Evolutionary conservation across 106 monocot species (phyloP).

Genomic region (Triglochin maritima): DNA sequence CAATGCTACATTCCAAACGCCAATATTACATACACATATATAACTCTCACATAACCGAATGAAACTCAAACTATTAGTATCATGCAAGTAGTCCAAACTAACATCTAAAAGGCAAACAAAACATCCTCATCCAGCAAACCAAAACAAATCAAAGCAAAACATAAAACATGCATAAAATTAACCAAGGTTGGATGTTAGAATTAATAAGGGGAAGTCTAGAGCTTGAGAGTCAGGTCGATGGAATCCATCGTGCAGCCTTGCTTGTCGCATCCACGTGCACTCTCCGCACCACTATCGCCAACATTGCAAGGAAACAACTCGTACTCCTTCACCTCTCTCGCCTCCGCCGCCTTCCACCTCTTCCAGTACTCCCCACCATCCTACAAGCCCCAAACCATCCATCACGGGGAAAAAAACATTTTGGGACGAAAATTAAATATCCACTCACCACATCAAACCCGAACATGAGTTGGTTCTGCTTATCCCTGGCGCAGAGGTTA

Average conservation of each 20-base stretch:
- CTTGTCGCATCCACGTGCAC: not conserved
- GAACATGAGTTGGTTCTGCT: too few species aligned
- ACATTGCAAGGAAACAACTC: conserved; percentile 42
- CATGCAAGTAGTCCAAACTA: not conserved
- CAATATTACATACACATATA: too few species aligned
- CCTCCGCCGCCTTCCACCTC: not conserved
- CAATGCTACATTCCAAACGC: too few species aligned
- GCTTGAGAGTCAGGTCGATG: conserved; percentile 42
- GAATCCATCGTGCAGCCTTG: not conserved
- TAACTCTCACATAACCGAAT: too few species aligned
- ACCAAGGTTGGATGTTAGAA: too few species aligned
- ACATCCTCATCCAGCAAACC: not conserved
- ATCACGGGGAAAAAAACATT: too few species aligned
- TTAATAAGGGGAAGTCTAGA: not conserved
- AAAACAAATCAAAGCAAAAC: not conserved
- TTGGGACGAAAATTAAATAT: too few species aligned
- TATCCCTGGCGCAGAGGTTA: too few species aligned
- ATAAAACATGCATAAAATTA: not conserved
- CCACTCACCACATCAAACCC: too few species aligned
- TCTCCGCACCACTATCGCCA: not conserved
- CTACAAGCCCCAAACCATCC: too few species aligned
- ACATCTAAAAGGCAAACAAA: not conserved
- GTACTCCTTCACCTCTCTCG: conserved; percentile 21
- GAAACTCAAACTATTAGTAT: too few species aligned
- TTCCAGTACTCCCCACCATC: not conserved